These are phyloP conservation scores for Raphanus raphanistrum DNA, from an alignment of 345 rosid genomes.

Conservation along the genomic window DNA sequence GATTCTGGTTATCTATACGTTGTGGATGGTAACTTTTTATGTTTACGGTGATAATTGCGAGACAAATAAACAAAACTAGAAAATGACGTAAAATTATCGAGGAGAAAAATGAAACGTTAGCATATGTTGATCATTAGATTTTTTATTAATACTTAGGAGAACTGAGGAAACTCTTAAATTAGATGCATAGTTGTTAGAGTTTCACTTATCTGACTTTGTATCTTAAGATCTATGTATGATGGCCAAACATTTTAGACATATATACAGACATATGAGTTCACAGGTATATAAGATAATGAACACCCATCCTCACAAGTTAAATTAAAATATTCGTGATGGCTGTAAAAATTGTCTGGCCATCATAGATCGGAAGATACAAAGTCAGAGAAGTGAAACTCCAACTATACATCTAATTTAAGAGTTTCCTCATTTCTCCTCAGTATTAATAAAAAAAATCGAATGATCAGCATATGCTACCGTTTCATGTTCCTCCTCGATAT, in stretches of 20 bases:
- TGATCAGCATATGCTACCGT: neutral
- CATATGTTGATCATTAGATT: neutral
- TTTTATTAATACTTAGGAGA: neutral
- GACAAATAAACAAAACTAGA: neutral
- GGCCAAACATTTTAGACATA: neutral
- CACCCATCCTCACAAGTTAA: too few species aligned
- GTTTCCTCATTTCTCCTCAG: slow-evolving; percentile 4
- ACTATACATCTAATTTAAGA: slow-evolving; percentile 1
- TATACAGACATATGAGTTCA: too few species aligned
- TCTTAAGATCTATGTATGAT: slow-evolving; percentile 21
- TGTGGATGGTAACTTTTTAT: neutral
- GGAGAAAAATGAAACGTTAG: neutral
- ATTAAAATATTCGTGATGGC: too few species aligned
- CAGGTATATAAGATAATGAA: too few species aligned
- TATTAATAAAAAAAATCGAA: neutral
- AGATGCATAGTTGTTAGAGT: slow-evolving; percentile 22
- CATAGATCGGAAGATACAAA: neutral
- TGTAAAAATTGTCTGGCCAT: neutral
- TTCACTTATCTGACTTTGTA: slow-evolving; percentile 16
- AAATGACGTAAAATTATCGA: neutral
- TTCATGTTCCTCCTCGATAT: neutral
- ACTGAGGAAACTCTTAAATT: slow-evolving; percentile 4
- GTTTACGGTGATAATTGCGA: neutral
- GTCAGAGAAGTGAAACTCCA: slow-evolving; percentile 29
- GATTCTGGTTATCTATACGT: neutral